Conservation (phyloP, 495 filamentous ascomycete species). For the Pyrenula massariospora region DNA sequence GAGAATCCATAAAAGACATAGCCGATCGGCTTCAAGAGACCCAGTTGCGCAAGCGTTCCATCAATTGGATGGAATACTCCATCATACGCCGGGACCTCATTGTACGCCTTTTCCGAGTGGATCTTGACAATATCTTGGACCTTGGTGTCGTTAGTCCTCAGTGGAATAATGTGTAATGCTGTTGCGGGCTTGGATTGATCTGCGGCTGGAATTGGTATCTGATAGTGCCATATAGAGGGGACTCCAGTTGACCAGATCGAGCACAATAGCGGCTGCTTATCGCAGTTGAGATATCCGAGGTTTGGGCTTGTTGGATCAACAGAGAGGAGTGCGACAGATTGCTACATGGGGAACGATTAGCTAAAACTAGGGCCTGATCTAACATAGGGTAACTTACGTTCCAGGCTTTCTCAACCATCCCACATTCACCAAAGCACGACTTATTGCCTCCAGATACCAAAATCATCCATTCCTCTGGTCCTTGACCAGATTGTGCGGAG, state of each 20-base stretch:
- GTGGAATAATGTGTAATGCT: slow-evolving; percentile 41
- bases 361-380: neutral
- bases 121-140: slow-evolving; percentile 51
- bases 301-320: slow-evolving; percentile 54
- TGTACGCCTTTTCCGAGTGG: slow-evolving; percentile 48
- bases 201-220: slow-evolving; percentile 47
- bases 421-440: slow-evolving; percentile 66
- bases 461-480: slow-evolving; percentile 69
- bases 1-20: slow-evolving; percentile 52
- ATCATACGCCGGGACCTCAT: slow-evolving; percentile 45
- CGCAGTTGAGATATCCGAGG: slow-evolving; percentile 68
- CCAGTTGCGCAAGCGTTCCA: slow-evolving; percentile 53
- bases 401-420: slow-evolving; percentile 38
- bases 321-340: slow-evolving; percentile 58
- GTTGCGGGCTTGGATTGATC: slow-evolving; percentile 27
- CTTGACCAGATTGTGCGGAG: slow-evolving; percentile 32
- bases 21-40: slow-evolving; percentile 52
- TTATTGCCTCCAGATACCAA: slow-evolving; percentile 76
- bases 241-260: slow-evolving; percentile 64
- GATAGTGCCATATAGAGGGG: slow-evolving; percentile 61
- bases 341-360: slow-evolving; percentile 30
- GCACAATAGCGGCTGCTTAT: slow-evolving; percentile 68
- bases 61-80: slow-evolving; percentile 74
- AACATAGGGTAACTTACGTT: slow-evolving; percentile 28
- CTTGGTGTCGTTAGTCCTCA: slow-evolving; percentile 57